Conservation (phyloP, 2,329 filamentous ascomycete species). For the Penicillium sp. region DNA sequence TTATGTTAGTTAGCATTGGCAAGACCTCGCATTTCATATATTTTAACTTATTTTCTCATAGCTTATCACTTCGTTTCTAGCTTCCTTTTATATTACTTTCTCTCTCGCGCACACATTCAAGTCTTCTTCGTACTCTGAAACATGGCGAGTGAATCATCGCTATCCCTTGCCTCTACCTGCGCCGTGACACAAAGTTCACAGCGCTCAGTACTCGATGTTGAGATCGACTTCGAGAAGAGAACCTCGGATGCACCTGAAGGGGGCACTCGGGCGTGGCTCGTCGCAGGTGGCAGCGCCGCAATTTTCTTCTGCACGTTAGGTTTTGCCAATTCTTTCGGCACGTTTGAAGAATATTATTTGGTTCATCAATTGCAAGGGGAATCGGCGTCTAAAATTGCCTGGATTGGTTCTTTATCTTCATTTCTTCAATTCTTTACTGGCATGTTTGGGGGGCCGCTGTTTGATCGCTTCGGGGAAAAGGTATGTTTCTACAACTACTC, state of each 20-base stretch:
- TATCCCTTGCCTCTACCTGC: not conserved
- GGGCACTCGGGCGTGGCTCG: constrained; percentile 25
- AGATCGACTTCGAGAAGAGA: not conserved
- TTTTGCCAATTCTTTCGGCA: constrained; percentile 44
- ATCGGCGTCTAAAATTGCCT: constrained; percentile 38
- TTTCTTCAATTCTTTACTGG: constrained; percentile 43
- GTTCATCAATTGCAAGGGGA: constrained; percentile 27
- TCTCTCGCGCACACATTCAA: too few species aligned
- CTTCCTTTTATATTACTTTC: too few species aligned
- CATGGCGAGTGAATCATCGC: not conserved
- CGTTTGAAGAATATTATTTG: constrained; percentile 45
- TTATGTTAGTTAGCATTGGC: not conserved
- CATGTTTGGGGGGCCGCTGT: constrained; percentile 42
- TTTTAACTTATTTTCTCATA: not conserved
- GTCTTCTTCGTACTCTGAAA: not conserved
- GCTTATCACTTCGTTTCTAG: not conserved
- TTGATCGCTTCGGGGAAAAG: constrained; percentile 43
- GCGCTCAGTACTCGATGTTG: not conserved
- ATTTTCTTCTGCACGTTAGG: constrained; percentile 40
- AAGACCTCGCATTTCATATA: not conserved
- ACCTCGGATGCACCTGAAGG: constrained; percentile 25
- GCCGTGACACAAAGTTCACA: not conserved
- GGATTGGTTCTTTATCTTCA: constrained; percentile 42
- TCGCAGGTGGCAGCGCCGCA: constrained; percentile 21
- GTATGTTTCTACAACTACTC: constrained; percentile 22